Evolutionary conservation across 129 eudicot genomes (phyloP), one percentile per base, ranked within the genome.

Genomic region (Erigeron canadensis): DNA sequence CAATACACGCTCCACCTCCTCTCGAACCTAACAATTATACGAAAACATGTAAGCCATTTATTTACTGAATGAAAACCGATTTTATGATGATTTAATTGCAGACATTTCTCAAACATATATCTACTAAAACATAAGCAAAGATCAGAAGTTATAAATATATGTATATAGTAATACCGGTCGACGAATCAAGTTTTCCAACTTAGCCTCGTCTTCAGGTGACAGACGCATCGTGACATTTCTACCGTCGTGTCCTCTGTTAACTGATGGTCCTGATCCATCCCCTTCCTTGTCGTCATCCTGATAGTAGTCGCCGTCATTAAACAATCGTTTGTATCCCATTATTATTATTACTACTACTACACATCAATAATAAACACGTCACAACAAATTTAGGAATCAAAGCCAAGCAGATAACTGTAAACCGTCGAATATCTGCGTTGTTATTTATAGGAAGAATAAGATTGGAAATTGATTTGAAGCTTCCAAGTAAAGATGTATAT

Each of bases 141-240:
- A 12, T 2, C 1, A 28, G 34, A 28, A 3, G 3, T 28, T 28
- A 28, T 28, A n/a, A n/a, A n/a, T n/a, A n/a, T n/a, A n/a, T n/a
- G n/a, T n/a, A 53, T 43, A 77, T 47, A 18, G 46, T 50, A 73
- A 23, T 86, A 86, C 90, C 91, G 22, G 54, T 70, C 59, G 73
- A 38, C 96, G 84, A n/a, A 92, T 10, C 13, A 83, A 53, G 2
- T 81, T 88, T 71, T 92, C 98, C 85, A 92, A 78, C 22, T 44
- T 72, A 15, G 71, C n/a, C 47, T 17, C 77, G 40, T 91, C 98
- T 50, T 80, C 75, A 8, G 65, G 4, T 17, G 82, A 78, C 38
- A 50, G 61, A 62, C 72, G 79, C 63, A 42, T 65, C 79, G 63
- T 46, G 73, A 69, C 79, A 64, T 80, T 76, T 65, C 85, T 64